Evolutionary conservation across 768 basidiomycete species (phyloP).

Genomic region (Tylopilus rubrobrunneus): DNA sequence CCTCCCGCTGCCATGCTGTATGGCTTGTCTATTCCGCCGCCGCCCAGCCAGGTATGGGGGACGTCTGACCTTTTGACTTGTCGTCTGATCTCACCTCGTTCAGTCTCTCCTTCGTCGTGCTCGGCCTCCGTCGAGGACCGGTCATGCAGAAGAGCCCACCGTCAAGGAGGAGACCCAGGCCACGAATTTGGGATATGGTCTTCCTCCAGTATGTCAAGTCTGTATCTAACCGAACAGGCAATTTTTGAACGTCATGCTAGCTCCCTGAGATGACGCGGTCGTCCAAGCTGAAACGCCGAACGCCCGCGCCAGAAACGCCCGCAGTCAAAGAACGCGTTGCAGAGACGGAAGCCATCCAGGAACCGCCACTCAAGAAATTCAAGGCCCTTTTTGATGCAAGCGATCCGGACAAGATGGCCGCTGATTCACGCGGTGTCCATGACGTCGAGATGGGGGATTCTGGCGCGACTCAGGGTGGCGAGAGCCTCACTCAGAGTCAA

Average conservation of each 20-base stretch:
- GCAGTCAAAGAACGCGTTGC: slow-evolving; percentile 16
- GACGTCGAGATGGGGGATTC: slow-evolving; percentile 9
- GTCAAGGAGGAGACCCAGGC: slow-evolving; percentile 11
- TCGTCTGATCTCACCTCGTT: background rate
- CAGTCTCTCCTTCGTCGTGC: slow-evolving; percentile 25
- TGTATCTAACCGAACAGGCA: background rate
- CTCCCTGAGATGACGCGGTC: slow-evolving; percentile 39
- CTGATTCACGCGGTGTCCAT: slow-evolving; percentile 18
- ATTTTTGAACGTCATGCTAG: slow-evolving; percentile 22
- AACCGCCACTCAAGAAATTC: slow-evolving; percentile 67
- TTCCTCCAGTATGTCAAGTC: slow-evolving; percentile 24
- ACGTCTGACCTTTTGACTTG: background rate
- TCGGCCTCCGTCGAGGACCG: slow-evolving; percentile 14
- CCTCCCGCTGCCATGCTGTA: slow-evolving; percentile 9
- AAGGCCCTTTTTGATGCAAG: slow-evolving; percentile 67
- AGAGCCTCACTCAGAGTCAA: slow-evolving; percentile 29
- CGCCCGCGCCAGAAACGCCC: slow-evolving; percentile 30
- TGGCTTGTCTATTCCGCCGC: slow-evolving; percentile 21
- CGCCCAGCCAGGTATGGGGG: slow-evolving; percentile 20
- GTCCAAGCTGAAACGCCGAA: slow-evolving; percentile 52
- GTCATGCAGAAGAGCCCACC: slow-evolving; percentile 5
- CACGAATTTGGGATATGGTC: slow-evolving; percentile 10
- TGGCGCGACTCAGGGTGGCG: slow-evolving; percentile 11
- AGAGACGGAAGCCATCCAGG: slow-evolving; percentile 23
- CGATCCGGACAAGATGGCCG: slow-evolving; percentile 42